phyloP scores from a whole-genome alignment of 2,329 filamentous ascomycete species.

The Macrophomina pseudophaseolina region DNA sequence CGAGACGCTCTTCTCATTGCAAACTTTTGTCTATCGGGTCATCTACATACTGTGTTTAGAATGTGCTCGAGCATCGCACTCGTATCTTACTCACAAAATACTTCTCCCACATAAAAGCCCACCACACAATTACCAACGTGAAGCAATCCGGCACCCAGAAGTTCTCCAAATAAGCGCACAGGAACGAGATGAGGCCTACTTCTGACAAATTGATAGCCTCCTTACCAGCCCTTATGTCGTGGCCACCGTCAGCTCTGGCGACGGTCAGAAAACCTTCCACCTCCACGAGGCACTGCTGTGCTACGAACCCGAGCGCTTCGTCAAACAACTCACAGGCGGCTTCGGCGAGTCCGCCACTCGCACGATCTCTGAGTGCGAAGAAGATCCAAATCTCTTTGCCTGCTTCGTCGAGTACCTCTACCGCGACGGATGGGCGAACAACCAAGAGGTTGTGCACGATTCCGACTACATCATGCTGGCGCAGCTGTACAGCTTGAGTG shows the following conservation, averaged over 20 bases:
- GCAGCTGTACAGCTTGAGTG: slow-evolving; percentile 33
- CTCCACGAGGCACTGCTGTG: slow-evolving; percentile 4
- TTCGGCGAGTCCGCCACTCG: neutral
- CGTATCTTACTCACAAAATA: no score
- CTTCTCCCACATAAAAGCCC: no score
- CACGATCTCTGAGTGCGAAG: slow-evolving; percentile 28
- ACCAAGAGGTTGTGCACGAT: slow-evolving; percentile 25
- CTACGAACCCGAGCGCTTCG: neutral
- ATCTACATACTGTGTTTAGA: no score
- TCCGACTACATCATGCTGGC: slow-evolving; percentile 31
- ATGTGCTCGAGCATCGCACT: no score
- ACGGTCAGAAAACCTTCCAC: neutral
- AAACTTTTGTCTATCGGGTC: no score
- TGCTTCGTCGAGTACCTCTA: slow-evolving; percentile 36
- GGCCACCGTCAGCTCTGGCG: neutral
- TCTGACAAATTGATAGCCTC: neutral
- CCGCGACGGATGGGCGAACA: slow-evolving; percentile 30
- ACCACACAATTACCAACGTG: no score
- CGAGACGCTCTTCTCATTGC: no score
- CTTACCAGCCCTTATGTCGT: neutral
- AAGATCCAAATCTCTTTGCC: slow-evolving; percentile 32
- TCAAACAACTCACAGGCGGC: neutral
- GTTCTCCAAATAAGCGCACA: no score
- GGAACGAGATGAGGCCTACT: no score
- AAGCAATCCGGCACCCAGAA: no score